Evolutionary conservation across 2,329 filamentous ascomycete species (phyloP), one percentile per base, ranked within the genome.

Genomic region (Mycosphaerella arachidis): DNA sequence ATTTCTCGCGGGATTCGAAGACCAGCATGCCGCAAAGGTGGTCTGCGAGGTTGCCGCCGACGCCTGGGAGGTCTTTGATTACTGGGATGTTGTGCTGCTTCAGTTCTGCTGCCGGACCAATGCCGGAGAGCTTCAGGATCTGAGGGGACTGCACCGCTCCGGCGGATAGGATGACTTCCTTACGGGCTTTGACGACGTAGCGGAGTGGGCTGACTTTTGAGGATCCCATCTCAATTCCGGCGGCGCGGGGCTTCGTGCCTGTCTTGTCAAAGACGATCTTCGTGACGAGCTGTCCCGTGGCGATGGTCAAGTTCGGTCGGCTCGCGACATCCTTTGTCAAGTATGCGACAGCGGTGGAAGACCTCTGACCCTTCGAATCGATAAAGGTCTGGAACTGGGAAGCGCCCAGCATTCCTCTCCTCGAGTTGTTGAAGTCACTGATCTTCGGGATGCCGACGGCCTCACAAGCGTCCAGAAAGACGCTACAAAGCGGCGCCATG

Each of bases 1-100:
- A 59, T 33, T 33, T 63, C 60, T 20, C 24, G 20, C 40, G 37
- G 30, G 53, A 55, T 60, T 64, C 62, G 65, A 61, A 73, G 16
- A 65, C 59, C 51, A 61, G 65, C 35, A 70, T 66, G 33, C 66
- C 72, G 31, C 64, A 61, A 16, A 68, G 57, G 69, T 86, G 84
- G 68, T 86, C 84, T 65, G 83, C 77, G 31, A 86, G 76, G 71
- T 86, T 86, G 73, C 84, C 80, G 58, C 84, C 84, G 10, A 86
- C 83, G 54, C 82, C 84, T 12, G 82, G 81, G 40, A 86, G 77
- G 66, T 86, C 80, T 64, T 79, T 77, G 56, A 85, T 79, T n/a
- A 84, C 78, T 27, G 77, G 75, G 58, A 86, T 83, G 63, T 79
- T 79, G 31, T 85, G 77, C n/a, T 73, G 70, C 62, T 78, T 72